Conservation (phyloP, 768 basidiomycete genomes). For the Lentinula sp. region DNA sequence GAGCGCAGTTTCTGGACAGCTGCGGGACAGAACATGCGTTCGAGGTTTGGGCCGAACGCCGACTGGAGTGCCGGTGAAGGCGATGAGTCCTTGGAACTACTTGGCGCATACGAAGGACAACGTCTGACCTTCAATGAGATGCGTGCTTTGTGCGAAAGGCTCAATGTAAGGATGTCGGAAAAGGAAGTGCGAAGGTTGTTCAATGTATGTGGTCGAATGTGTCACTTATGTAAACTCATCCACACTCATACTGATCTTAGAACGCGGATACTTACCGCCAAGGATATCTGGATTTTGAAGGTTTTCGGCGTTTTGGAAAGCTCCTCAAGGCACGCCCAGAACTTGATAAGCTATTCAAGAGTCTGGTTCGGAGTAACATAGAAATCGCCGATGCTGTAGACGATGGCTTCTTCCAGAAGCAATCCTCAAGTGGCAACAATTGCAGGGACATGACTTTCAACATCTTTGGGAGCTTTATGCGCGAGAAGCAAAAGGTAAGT, state of each 20-base stretch:
- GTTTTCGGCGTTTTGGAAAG: constrained; percentile 81
- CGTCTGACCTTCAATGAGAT: constrained; percentile 66
- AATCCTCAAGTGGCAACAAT: constrained; percentile 7
- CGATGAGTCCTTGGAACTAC: not conserved
- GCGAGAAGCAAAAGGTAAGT: constrained; percentile 34
- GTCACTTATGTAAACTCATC: not conserved
- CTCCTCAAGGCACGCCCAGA: constrained; percentile 80
- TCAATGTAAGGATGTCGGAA: constrained; percentile 58
- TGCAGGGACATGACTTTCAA: constrained; percentile 31
- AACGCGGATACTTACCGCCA: constrained; percentile 51
- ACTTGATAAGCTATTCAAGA: constrained; percentile 55
- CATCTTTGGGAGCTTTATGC: constrained; percentile 40
- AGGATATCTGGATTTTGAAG: constrained; percentile 66
- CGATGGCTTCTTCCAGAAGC: not conserved
- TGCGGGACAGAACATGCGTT: constrained; percentile 33
- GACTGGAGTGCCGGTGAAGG: not conserved
- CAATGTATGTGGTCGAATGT: constrained; percentile 30
- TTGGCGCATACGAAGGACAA: constrained; percentile 37
- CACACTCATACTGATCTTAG: constrained; percentile 27
- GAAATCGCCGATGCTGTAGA: not conserved
- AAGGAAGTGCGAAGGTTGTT: constrained; percentile 54
- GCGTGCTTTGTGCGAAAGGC: constrained; percentile 59
- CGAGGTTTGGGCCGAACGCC: not conserved
- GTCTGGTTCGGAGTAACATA: not conserved
- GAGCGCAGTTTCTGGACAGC: constrained; percentile 79